Base-by-base conservation (phyloP, 2,329 filamentous ascomycete genomes). In the Paecilomyces niveus region DNA sequence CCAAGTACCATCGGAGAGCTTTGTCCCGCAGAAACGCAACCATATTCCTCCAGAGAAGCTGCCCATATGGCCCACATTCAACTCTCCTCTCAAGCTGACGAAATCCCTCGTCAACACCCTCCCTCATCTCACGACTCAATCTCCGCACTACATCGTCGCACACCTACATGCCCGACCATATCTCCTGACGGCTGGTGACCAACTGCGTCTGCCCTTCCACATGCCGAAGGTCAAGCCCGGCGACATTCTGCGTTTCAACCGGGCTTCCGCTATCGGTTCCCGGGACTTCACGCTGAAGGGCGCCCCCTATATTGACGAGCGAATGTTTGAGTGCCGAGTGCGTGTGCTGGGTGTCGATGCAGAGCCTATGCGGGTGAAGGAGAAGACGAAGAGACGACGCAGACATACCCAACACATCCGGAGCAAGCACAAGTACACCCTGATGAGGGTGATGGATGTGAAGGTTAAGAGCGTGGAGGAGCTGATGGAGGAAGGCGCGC, bases 361-460 rank as follows among this genome's bases (percentile, higher is more conserved):
- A 58, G 89, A 92, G 78, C 89, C 90, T 33, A 73, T 93, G 78
- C 80, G 89, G 59, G 78, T 86, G 66, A 90, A 90, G 78, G 81
- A 89, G 76, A 93, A 93, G 83, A 93, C 84, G 67, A 92, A 92
- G 83, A 78, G 86, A 80, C 89, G 88, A 70, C 80, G 84, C 67
- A 76, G 85, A 62, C 81, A 84, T 70, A 82, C 84, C 54, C 90
- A 86, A 80, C 85, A 83, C 59, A 88, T 94, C 9, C 88, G 83
- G 78, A 97, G 91, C 80, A 97, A 99, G 83, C 90, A 96, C 72
- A 83, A 85, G 68, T 96, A 89, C 75, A 99, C 94, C 2, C 84
- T 96, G 22, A 71, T 99, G 75, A 83, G 87, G 70, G 89, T 99
- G 63, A 88, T 89, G 70, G 90, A 97, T 76, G 71, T 97, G 62